Evolutionary conservation across 352 stramenopile species (phyloP), one percentile per base, ranked within the genome.

Genomic region (Phytopythium ostracodes): DNA sequence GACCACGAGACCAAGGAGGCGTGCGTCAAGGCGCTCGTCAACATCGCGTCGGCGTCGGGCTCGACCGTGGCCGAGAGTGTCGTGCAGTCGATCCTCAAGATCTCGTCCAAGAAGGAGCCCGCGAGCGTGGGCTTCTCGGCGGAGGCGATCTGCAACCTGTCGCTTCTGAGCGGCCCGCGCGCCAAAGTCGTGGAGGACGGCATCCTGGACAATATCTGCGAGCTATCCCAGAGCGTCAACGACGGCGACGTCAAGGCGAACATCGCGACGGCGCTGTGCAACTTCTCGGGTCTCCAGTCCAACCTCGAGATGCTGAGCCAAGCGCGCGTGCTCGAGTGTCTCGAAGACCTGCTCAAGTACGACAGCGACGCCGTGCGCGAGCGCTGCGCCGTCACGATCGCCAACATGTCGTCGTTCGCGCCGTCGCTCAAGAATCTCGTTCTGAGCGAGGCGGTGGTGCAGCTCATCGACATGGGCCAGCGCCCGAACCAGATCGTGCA

Each of bases 1-100:
- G 85, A 94, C 47, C 66, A 75, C n/a, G 81, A 89, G 42, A 92
- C 85, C 1, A 94, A 92, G 59, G 85, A 94, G 59, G 79, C 85
- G 1, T 91, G 85, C 44, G 73, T 94, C n/a, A 94, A 92, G 60
- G 73, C 85, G 10, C 72, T 92, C n/a, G 86, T 94, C 63, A 94
- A 94, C 67, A 91, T 94, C 36, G 81, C 83, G 2, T 92, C 81
- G 4, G 73, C 82, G 29, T 89, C 81, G 2, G 80, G 79, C 25
- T 60, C 77, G 0, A 57, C 75, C 0, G 81, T 94, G 0, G 76
- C 83, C 1, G 85, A 94, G 53, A 91, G 76, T 20, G 85, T 92
- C 56, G 81, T 92, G 14, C 81, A 92, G 36, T 79, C 84, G 3
- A 84, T 94, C 29, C 71, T 90, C 58, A 91, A 91, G 43, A 82